Conservation (phyloP, 2,329 filamentous ascomycete genomes). For the Monosporascus cannonballus region DNA sequence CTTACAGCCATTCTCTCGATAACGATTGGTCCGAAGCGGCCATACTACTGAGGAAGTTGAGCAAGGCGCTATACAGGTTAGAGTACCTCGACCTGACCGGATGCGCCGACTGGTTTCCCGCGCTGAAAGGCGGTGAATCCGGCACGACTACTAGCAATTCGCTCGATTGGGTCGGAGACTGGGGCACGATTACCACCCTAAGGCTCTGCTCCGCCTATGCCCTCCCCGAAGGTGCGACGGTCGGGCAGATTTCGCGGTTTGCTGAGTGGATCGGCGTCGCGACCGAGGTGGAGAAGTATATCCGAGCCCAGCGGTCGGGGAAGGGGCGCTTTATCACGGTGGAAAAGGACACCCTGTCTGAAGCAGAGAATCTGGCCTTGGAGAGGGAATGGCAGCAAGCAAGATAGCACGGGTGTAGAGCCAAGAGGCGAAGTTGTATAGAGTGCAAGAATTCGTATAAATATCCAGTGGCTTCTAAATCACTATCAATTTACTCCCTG, state of each 20-base stretch:
- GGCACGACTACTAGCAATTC: constrained; percentile 34
- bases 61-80: constrained; percentile 48
- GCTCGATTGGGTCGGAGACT: constrained; percentile 48
- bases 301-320: constrained; percentile 39
- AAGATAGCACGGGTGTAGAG: not conserved
- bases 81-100: constrained; percentile 58
- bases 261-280: constrained; percentile 33
- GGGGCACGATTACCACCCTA: constrained; percentile 45
- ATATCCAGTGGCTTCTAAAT: too few species aligned
- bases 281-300: constrained; percentile 39
- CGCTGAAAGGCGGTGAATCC: constrained; percentile 32
- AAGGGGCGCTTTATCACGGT: constrained; percentile 44
- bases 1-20: constrained; percentile 53
- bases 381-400: constrained; percentile 6
- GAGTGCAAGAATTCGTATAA: not conserved
- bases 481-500: too few species aligned
- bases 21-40: constrained; percentile 55
- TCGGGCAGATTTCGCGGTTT: constrained; percentile 27
- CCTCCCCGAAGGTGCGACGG: constrained; percentile 26
- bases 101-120: constrained; percentile 48
- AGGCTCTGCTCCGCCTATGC: constrained; percentile 40
- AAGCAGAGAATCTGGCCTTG: constrained; percentile 8
- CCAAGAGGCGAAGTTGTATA: not conserved
- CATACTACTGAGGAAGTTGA: constrained; percentile 47
- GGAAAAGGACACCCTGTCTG: constrained; percentile 32